Conservation (phyloP, 352 stramenopile species). For the Blastocystis sp. region DNA sequence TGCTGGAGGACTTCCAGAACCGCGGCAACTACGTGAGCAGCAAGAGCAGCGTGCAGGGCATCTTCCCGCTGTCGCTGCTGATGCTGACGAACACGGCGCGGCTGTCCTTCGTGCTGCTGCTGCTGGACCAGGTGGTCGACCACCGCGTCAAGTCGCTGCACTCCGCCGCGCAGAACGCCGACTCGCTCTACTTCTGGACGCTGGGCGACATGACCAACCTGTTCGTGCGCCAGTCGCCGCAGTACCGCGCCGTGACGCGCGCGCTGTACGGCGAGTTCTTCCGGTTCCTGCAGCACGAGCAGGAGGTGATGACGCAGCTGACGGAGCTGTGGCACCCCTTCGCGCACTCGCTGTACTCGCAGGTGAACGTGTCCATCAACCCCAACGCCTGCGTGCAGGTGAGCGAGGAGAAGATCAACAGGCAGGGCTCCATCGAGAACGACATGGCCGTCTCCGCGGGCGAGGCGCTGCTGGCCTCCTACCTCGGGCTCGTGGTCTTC, state of each 20-base stretch:
- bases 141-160: conserved; percentile 23
- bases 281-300: not conserved
- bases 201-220: conserved; percentile 21
- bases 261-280: conserved; percentile 7
- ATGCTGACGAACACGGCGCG: conserved; percentile 41
- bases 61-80: conserved; percentile 43
- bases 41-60: conserved; percentile 16
- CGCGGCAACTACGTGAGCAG: not conserved
- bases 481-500: conserved; percentile 35
- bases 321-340: conserved; percentile 40
- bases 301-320: not conserved
- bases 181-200: conserved; percentile 58
- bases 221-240: not conserved
- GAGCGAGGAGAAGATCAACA: conserved; percentile 43
- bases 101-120: conserved; percentile 10
- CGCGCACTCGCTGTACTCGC: conserved; percentile 39
- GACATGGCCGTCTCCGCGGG: conserved; percentile 25
- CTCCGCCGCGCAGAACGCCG: conserved; percentile 29
- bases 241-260: conserved; percentile 1
- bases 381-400: conserved; percentile 17
- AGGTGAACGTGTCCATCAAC: conserved; percentile 52
- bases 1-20: conserved; percentile 40
- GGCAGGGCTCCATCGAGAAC: not conserved
- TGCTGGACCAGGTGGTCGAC: conserved; percentile 24
- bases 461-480: conserved; percentile 39